Conservation (phyloP, 2,329 filamentous ascomycete species). For the Ceratocystis destructans region DNA sequence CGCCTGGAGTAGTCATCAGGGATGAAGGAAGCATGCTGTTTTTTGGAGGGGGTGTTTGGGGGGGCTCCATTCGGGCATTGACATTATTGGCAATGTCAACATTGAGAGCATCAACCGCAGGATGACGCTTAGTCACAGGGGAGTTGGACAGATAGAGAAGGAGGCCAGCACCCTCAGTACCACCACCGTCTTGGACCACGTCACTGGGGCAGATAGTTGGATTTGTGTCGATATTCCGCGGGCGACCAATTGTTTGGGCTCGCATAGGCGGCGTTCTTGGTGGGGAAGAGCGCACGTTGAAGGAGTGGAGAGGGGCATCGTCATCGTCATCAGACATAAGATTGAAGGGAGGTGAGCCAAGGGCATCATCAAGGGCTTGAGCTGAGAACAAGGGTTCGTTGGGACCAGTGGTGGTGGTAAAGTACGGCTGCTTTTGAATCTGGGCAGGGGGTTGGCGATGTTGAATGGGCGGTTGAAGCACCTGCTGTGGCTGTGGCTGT, state of each 20-base stretch:
- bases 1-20: conserved; percentile 77
- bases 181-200: conserved; percentile 24
- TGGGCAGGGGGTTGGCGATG: not conserved
- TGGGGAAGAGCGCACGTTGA: conserved; percentile 63
- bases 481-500: not conserved
- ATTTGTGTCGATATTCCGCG: conserved; percentile 27
- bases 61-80: conserved; percentile 46
- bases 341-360: conserved; percentile 46
- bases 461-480: conserved; percentile 7
- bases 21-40: conserved; percentile 58
- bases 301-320: conserved; percentile 62
- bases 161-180: conserved; percentile 69
- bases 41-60: conserved; percentile 61
- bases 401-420: conserved; percentile 56
- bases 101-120: conserved; percentile 5
- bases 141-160: conserved; percentile 80
- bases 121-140: conserved; percentile 50
- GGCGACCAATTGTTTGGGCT: conserved; percentile 34
- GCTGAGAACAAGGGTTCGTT: conserved; percentile 67
- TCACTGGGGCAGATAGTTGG: conserved; percentile 12
- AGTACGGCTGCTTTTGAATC: conserved; percentile 54
- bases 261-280: conserved; percentile 68
- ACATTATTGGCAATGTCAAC: conserved; percentile 41
- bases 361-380: conserved; percentile 52
- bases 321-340: conserved; percentile 59